Conservation (phyloP, 495 filamentous ascomycete species). For the Penicillium robsamsonii region DNA sequence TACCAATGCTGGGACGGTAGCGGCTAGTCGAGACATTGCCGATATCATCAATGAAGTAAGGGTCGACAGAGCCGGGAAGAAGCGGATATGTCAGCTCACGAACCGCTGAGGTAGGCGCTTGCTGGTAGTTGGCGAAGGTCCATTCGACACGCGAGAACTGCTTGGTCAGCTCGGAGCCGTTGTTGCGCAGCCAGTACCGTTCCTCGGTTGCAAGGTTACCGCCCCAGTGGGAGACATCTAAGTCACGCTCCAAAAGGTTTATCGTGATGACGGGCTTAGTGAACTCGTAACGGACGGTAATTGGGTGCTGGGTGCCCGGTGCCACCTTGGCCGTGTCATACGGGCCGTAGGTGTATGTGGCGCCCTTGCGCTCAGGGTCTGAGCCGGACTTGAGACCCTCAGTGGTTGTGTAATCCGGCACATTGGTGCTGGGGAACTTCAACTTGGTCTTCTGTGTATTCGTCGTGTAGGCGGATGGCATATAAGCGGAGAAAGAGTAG, state of each 20-base stretch:
- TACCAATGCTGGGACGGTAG: constrained; percentile 68
- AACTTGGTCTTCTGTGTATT: constrained; percentile 94
- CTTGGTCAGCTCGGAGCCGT: constrained; percentile 75
- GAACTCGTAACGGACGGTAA: constrained; percentile 89
- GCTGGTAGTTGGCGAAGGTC: constrained; percentile 69
- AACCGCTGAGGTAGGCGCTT: constrained; percentile 70
- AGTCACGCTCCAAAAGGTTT: constrained; percentile 74
- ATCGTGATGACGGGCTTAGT: constrained; percentile 84
- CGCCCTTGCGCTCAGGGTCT: constrained; percentile 79
- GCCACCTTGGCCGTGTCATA: constrained; percentile 67
- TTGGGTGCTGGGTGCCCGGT: constrained; percentile 67
- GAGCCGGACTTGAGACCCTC: constrained; percentile 60
- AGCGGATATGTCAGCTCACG: constrained; percentile 81
- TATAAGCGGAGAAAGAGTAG: constrained; percentile 80
- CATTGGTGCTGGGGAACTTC: constrained; percentile 74
- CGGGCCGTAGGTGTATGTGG: constrained; percentile 88
- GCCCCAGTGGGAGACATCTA: constrained; percentile 97
- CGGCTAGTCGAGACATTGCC: constrained; percentile 94
- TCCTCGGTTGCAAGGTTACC: constrained; percentile 95
- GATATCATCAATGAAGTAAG: constrained; percentile 96
- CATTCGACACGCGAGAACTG: constrained; percentile 88
- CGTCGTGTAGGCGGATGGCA: constrained; percentile 75
- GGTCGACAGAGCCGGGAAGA: constrained; percentile 68
- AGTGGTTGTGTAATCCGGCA: constrained; percentile 81
- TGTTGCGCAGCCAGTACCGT: constrained; percentile 84